Evolutionary conservation across 495 filamentous ascomycete genomes (phyloP).

Genomic region (Mytilinidion resinicola): DNA sequence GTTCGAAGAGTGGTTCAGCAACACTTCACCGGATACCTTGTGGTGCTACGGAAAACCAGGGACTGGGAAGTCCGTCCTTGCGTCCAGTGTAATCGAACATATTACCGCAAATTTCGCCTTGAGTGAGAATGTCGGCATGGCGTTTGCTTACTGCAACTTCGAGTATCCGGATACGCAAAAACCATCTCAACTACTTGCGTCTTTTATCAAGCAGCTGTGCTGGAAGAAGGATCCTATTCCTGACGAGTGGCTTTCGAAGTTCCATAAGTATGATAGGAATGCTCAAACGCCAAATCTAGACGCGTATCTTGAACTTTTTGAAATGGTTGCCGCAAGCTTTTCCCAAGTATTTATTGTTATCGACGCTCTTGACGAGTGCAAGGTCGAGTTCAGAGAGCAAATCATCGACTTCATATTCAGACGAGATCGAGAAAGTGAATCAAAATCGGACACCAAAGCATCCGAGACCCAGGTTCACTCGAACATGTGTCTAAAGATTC

Average conservation of each 20-base stretch:
- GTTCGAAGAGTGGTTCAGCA: not conserved
- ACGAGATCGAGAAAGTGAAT: too few species aligned
- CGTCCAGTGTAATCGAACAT: not conserved
- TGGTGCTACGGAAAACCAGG: not conserved
- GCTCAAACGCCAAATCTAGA: not conserved
- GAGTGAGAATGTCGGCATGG: not conserved
- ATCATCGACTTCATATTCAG: too few species aligned
- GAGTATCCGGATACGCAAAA: not conserved
- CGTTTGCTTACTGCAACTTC: not conserved
- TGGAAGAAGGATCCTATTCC: not conserved
- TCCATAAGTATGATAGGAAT: not conserved
- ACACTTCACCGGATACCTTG: not conserved
- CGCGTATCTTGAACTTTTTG: too few species aligned
- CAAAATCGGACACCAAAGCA: too few species aligned
- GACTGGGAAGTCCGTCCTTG: not conserved
- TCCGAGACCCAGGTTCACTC: too few species aligned
- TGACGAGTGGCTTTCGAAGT: not conserved
- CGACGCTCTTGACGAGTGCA: too few species aligned
- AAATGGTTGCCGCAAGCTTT: too few species aligned
- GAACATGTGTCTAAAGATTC: too few species aligned
- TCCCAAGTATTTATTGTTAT: too few species aligned
- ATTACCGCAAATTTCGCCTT: not conserved
- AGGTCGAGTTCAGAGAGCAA: too few species aligned
- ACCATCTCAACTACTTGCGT: not conserved
- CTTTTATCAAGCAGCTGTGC: not conserved